These are phyloP conservation scores for Cladobotryum mycophilum DNA, from an alignment of 2,329 filamentous ascomycete genomes.

Conservation along the genomic window DNA sequence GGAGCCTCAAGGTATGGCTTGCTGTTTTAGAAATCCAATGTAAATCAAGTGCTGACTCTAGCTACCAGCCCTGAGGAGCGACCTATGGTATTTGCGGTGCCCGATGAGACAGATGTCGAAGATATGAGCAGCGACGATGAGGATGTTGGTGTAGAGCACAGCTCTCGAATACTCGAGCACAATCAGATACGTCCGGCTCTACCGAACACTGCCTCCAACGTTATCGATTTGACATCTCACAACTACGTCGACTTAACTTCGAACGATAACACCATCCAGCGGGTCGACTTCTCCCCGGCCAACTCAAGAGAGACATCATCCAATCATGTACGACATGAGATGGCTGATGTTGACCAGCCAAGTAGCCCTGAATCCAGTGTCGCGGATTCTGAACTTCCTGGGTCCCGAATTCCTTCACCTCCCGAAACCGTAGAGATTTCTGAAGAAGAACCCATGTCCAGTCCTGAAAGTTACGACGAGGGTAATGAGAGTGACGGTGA, in stretches of 20 bases:
- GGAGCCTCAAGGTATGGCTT: constrained; percentile 20
- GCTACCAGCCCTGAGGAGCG: constrained; percentile 20
- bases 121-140: constrained; percentile 22
- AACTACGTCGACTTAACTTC: constrained; percentile 11
- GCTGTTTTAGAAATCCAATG: neutral
- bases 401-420: constrained; percentile 4
- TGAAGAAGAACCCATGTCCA: constrained; percentile 7
- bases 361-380: neutral
- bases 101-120: constrained; percentile 35
- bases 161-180: constrained; percentile 20
- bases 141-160: constrained; percentile 20
- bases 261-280: neutral
- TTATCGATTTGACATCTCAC: constrained; percentile 19
- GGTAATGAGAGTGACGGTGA: neutral
- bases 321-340: neutral
- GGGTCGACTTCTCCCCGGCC: neutral
- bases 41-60: constrained; percentile 12
- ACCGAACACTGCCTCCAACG: neutral
- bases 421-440: constrained; percentile 1
- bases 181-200: constrained; percentile 24
- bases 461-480: constrained; percentile 1
- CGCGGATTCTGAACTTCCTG: neutral
- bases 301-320: neutral
- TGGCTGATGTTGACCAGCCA: neutral
- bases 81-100: constrained; percentile 34